A percentile compares a stretch with the other conserved stretches of the same genome.
phyloP scores from a whole-genome alignment of 805 yeast species.

The Hanseniaspora guilliermondii region DNA sequence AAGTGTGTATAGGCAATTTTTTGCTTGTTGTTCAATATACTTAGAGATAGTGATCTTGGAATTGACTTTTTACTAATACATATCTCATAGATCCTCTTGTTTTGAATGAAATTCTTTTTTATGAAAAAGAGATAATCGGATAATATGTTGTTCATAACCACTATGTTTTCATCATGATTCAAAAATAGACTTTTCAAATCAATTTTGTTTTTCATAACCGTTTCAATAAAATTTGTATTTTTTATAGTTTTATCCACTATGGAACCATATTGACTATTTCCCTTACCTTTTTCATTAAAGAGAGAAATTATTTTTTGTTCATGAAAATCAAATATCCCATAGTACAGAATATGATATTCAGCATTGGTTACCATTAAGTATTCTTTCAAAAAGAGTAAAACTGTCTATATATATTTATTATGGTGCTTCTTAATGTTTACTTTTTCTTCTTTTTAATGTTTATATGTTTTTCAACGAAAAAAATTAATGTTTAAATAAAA shows the following conservation, averaged over 20 bases:
- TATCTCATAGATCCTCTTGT: not conserved
- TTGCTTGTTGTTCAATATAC: constrained; percentile 1
- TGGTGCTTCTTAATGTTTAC: no score
- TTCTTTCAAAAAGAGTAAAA: no score
- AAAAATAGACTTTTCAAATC: not conserved
- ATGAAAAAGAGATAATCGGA: not conserved
- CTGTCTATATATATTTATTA: no score
- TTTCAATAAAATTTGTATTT: not conserved
- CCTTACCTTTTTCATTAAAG: not conserved
- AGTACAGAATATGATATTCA: not conserved
- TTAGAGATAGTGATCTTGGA: constrained; percentile 4
- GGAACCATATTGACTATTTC: not conserved
- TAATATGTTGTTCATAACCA: not conserved
- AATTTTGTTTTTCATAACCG: not conserved
- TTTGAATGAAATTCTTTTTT: not conserved
- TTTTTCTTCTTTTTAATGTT: no score
- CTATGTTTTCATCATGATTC: not conserved
- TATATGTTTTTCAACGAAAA: no score
- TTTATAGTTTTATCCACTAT: not conserved
- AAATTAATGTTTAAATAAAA: no score
- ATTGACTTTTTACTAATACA: not conserved
- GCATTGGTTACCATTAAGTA: no score
- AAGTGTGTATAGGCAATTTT: not conserved
- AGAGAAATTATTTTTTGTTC: not conserved
- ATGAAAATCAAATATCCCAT: not conserved